Evolutionary conservation across 2,329 filamentous ascomycete genomes (phyloP).

Genomic region (Tolypocladium inflatum): DNA sequence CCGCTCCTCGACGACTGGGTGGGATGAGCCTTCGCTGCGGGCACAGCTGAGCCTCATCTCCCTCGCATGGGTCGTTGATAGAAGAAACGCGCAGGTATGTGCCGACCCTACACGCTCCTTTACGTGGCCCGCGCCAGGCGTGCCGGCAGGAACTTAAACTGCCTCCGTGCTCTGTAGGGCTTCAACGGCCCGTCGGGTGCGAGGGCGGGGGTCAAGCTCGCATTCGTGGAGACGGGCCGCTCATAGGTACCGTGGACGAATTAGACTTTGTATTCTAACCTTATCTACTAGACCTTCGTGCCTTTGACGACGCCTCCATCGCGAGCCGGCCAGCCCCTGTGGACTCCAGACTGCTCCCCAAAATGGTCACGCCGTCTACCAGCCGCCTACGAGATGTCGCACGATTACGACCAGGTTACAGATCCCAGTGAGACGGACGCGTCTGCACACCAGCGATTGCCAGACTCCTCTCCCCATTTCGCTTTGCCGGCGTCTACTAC

Average conservation of each 20-base stretch:
- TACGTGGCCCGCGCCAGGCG: neutral
- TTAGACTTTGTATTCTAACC: neutral
- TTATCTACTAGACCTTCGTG: neutral
- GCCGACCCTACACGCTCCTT: neutral
- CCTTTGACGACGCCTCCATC: neutral
- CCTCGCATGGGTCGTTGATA: conserved; percentile 24
- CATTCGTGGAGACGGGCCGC: neutral
- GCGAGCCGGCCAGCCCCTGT: neutral
- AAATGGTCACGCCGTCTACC: neutral
- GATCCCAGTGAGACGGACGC: conserved; percentile 1
- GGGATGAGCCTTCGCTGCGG: conserved; percentile 17
- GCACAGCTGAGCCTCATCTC: conserved; percentile 29
- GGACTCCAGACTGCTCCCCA: conserved; percentile 1
- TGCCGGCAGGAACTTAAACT: neutral
- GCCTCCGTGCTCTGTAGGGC: neutral
- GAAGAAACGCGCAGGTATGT: conserved; percentile 4
- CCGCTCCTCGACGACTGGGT: conserved; percentile 20
- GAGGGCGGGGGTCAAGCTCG: neutral
- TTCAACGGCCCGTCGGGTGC: neutral
- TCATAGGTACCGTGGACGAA: neutral
- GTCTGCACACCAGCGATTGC: conserved; percentile 4
- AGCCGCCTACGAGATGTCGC: neutral
- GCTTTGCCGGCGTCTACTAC: neutral
- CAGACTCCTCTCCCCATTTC: neutral
- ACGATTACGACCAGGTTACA: neutral